Evolutionary conservation across 2,329 filamentous ascomycete species (phyloP), one percentile per base, ranked within the genome.

Genomic region (Raffaelea arxii): DNA sequence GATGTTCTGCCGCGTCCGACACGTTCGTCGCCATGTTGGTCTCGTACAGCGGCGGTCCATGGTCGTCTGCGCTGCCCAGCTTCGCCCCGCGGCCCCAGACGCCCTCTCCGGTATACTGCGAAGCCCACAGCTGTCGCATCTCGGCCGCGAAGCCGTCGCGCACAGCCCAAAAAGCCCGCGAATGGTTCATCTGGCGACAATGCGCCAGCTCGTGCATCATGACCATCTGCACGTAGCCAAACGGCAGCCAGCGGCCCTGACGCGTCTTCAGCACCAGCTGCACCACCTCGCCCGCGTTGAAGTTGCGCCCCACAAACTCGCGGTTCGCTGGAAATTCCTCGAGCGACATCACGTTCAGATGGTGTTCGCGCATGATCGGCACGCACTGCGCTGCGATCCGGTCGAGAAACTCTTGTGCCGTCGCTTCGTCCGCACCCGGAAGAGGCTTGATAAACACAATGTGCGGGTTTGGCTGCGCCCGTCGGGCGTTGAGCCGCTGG

Each of bases 161-260:
- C 18, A 90, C 82, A 10, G 76, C 75, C 87, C 88, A 94, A 58
- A 94, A 94, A 3, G 77, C 79, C 46, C 77, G 74, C 2, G 80
- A 84, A 60, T 94, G 88, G 61, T 94, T 94, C 89, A 94, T 94
- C 60, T 94, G 83, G 62, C 86, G 84, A 71, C 85, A 90, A 62
- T 94, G 87, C 3, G 87, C 87, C 25, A 94, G 69, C 68, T 92
- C 86, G 61, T 94, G 88, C 78, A 94, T 90, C 88, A 94, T 94
- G 54, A 94, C 86, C 85, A 92, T 91, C 64, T 92, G 86, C 16
- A 94, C 85, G 58, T 89, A 88, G 51, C 79, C 72, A 58, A 92
- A 89, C 0, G 86, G 84, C 21, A 94, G 69, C 88, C 88, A 94
- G 49, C 68, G 74, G 23, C 78, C 77, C 1, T 74, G 75, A 0